A percentile compares a stretch with the other conserved stretches of the same genome.
phyloP scores from a whole-genome alignment of 805 yeast genomes.

The Limtongozyma cylindracea region DNA sequence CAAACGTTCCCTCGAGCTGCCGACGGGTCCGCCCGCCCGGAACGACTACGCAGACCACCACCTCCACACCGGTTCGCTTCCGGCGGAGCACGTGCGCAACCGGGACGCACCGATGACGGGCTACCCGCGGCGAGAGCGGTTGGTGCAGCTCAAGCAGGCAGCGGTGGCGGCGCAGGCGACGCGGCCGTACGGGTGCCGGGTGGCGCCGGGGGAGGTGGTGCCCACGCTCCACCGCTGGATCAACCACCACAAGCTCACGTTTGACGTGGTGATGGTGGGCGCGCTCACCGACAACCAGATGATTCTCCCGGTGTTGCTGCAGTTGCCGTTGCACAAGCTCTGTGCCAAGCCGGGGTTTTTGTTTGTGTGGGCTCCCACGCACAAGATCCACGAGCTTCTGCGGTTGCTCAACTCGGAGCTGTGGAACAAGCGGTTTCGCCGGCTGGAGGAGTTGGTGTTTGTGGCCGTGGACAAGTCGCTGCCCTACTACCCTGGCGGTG shows the following conservation, averaged over 20 bases:
- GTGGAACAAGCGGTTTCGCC: constrained; percentile 43
- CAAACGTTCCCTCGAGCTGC: no score
- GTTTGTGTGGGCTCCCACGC: constrained; percentile 71
- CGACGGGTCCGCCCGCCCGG: no score
- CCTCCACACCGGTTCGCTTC: constrained; percentile 34
- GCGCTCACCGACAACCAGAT: constrained; percentile 58
- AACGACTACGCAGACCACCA: constrained; percentile 57
- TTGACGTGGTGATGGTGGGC: constrained; percentile 85
- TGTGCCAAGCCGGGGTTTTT: constrained; percentile 72
- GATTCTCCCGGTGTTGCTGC: constrained; percentile 29
- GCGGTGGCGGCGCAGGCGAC: constrained; percentile 29
- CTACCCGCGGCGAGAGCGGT: constrained; percentile 56
- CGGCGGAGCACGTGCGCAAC: constrained; percentile 43
- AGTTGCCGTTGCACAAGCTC: constrained; percentile 45
- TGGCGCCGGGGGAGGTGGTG: constrained; percentile 24
- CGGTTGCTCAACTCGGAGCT: constrained; percentile 20
- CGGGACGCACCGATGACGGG: constrained; percentile 47
- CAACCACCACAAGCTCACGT: constrained; percentile 25
- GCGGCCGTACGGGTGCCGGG: constrained; percentile 41
- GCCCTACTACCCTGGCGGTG: constrained; percentile 31
- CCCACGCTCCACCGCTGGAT: constrained; percentile 39
- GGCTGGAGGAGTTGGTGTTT: constrained; percentile 76
- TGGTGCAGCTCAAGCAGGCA: constrained; percentile 36
- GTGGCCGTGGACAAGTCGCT: constrained; percentile 45
- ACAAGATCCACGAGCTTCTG: constrained; percentile 38